These are phyloP conservation scores for Populus hybrid DNA, from an alignment of 441 rosid species.

Conservation along the genomic window DNA sequence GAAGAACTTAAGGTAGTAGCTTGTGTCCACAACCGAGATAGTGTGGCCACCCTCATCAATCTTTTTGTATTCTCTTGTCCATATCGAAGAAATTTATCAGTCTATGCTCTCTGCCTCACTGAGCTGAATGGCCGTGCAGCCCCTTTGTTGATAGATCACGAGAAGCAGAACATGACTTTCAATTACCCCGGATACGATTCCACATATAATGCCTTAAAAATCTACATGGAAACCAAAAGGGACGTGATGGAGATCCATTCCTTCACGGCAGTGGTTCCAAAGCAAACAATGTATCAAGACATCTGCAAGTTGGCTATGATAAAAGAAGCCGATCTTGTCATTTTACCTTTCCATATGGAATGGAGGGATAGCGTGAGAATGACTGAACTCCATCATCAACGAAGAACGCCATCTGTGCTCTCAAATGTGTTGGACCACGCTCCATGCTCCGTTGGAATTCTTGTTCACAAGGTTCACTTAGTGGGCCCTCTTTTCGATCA, in stretches of 20 bases:
- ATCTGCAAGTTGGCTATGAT: slow-evolving; percentile 55
- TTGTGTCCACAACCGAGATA: slow-evolving; percentile 37
- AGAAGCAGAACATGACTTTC: neutral
- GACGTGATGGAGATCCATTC: slow-evolving; percentile 32
- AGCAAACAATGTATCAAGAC: slow-evolving; percentile 54
- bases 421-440: slow-evolving; percentile 42
- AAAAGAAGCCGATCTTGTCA: slow-evolving; percentile 40
- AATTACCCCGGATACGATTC: slow-evolving; percentile 18
- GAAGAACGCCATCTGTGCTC: slow-evolving; percentile 30
- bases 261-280: slow-evolving; percentile 44
- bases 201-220: slow-evolving; percentile 34
- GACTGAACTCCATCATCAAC: slow-evolving; percentile 16
- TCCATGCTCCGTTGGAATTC: slow-evolving; percentile 64
- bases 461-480: slow-evolving; percentile 39
- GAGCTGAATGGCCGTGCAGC: slow-evolving; percentile 47
- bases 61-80: slow-evolving; percentile 52
- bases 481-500: slow-evolving; percentile 7
- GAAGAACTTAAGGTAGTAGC: slow-evolving; percentile 37
- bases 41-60: slow-evolving; percentile 37
- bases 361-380: slow-evolving; percentile 15
- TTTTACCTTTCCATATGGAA: slow-evolving; percentile 48
- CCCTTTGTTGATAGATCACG: slow-evolving; percentile 47
- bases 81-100: slow-evolving; percentile 30
- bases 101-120: slow-evolving; percentile 46
- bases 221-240: slow-evolving; percentile 33